Base-by-base conservation (phyloP, 2,329 filamentous ascomycete genomes). In the Alternaria ethzedia region DNA sequence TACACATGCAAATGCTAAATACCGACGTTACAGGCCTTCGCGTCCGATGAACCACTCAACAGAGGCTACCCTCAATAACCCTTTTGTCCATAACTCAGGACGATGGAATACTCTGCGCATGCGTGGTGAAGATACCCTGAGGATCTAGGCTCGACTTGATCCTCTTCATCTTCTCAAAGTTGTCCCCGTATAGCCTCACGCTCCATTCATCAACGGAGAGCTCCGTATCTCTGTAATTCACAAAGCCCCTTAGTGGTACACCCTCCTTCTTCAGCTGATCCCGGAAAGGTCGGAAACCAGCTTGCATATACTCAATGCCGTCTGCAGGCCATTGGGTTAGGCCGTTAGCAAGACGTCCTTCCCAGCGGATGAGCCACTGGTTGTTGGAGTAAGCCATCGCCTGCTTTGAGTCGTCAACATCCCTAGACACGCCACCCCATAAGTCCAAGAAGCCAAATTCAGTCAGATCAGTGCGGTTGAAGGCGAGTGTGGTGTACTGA, bases 301-400 rank as follows among this genome's bases (percentile, higher is more conserved):
- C 56, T 59, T 71, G 68, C 63, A 71, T 67, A 43, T 71, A 71
- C 30, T 63, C 52, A 11, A 68, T 50, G 11, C 67, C 67, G 32
- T 71, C 65, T 12, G 57, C 64, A 5, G 69, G 69, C 69, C 69
- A 54, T 54, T 68, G 58, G 57, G 57, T 54, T 15, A 54, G 20
- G 20, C 49, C 46, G 17, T 46, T 44, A 11, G 57, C 57, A 11
- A 71, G 32, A 30, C 54, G 25, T 32, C 68, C 70, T 17, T 72
- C 68, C 23, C 68, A 66, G n/a, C 70, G 70, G n/a, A 72, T 58
- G 12, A 72, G 59, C 70, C 70, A 72, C 9, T 70, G 68, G 45
- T 71, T 71, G 17, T 70, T 64, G 25, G 66, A 65, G 32, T 72
- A 65, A 5, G 58, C 63, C 36, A 64, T 65, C 63, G 23, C 57